Base-by-base conservation (phyloP, 148 eudicot species). In the Persicaria tinctoria region DNA sequence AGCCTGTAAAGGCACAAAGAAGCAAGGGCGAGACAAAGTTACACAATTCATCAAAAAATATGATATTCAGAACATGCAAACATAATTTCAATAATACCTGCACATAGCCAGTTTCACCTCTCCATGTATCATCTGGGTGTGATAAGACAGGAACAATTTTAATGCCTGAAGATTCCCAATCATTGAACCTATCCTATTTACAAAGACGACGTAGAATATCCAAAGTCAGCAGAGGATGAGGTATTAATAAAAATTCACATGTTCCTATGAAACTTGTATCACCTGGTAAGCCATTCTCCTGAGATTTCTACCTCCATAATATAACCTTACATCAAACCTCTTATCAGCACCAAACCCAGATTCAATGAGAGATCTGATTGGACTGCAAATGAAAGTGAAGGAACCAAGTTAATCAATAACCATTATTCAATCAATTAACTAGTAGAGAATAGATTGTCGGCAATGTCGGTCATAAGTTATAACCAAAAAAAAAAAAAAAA, bases 241-340 rank as follows among this genome's bases (percentile, higher is more conserved):
- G 11, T 41, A 14, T 66, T 13, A 2, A 0, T 41, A 14, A 62
- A 47, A 38, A 10, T 75, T 64, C 57, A 45, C 5, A 70, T 55
- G 23, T n/a, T 51, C 50, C 53, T 71, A 51, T 14, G 59, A 16
- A 71, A 23, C 73, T 66, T 66, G 48, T 41, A 66, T 66, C 70
- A 94, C 98, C 97, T 91, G 97, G 83, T 94, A 91, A 71, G 98
- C 98, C 98, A 94, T 94, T 79, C 98, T 88, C 71, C 81, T 79
- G 74, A 94, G 88, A 85, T 91, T 94, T 85, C 91, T 87, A 68
- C 96, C 98, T 77, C 98, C 98, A 50, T 90, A 94, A 77, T 94
- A 94, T 46, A 94, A 95, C 81, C 98, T 90, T 70, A 94, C 97
- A 81, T 94, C 96, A 44, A 93, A 84, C 86, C 98, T 86, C 82